Evolutionary conservation across 805 yeast species (phyloP).

Genomic region (Ogataea zsoltii): DNA sequence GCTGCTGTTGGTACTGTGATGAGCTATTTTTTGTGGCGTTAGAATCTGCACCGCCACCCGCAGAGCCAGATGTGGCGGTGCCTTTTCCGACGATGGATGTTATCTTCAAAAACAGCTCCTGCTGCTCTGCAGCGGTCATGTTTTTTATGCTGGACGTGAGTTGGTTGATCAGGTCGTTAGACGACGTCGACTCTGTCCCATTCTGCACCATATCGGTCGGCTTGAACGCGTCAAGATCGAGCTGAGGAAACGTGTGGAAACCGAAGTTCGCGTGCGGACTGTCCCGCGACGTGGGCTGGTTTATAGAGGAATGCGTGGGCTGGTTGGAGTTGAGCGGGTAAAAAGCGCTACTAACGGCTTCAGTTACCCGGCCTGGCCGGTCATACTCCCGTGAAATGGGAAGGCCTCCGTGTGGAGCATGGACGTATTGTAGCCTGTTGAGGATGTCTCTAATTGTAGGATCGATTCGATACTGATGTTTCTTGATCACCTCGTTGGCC

Average conservation of each 20-base stretch:
- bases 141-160: slow-evolving; percentile 24
- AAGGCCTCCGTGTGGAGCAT: slow-evolving; percentile 59
- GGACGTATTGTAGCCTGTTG: slow-evolving; percentile 57
- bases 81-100: slow-evolving; percentile 10
- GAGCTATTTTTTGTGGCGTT: no score
- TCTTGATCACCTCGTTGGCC: slow-evolving; percentile 60
- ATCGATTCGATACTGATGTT: slow-evolving; percentile 47
- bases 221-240: slow-evolving; percentile 11
- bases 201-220: not conserved
- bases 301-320: no score
- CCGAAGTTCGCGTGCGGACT: not conserved
- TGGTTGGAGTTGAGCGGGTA: not conserved
- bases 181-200: slow-evolving; percentile 3
- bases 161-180: slow-evolving; percentile 28
- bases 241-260: slow-evolving; percentile 12
- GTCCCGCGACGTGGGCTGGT: not conserved
- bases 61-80: not conserved
- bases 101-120: slow-evolving; percentile 23
- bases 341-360: not conserved
- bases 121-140: slow-evolving; percentile 28
- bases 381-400: slow-evolving; percentile 30
- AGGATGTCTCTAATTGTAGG: slow-evolving; percentile 64
- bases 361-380: not conserved
- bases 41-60: not conserved
- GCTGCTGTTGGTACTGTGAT: slow-evolving; percentile 3